Base-by-base conservation (phyloP, 257 asterid species). In the Penstemon davidsonii region DNA sequence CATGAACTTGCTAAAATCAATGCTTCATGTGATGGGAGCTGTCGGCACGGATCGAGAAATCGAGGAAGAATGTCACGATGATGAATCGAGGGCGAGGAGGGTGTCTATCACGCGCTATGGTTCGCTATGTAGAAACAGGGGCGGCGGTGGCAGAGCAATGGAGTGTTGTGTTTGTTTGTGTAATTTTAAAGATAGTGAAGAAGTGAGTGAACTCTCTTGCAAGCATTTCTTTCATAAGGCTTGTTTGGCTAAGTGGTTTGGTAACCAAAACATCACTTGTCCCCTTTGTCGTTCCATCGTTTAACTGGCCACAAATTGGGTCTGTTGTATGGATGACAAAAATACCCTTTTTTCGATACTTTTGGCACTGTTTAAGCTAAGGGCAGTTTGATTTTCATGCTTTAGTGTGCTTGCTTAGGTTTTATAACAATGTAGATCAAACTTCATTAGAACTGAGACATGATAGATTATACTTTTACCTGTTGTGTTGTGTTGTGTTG, bases 111-210 rank as follows among this genome's bases (percentile, higher is more conserved):
- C 72, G 42, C 70, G 75, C 12, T 79, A 73, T 50, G 81, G 59
- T 1, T 76, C 81, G 0, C 66, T 80, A n/a, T 73, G 82, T 62
- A 75, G 52, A 46, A 70, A 66, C 69, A 70, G 70, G 37, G 43
- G 56, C 7, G 55, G 61, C 6, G 61, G 66, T 0, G 61, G 75
- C 4, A 77, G 60, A 0, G 66, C 52, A 38, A 66, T 36, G 74
- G 82, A 77, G 62, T 87, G 89, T 64, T 74, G 74, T 13, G 84
- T 82, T 11, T 79, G 87, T 55, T 71, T 82, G 36, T 68, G 70
- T 61, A 55, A 59, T 47, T 82, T 74, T 51, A 59, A 74, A 62
- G 73, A 4, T 4, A 52, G 71, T 4, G 82, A 76, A 49, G 74
- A 74, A 55, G 76, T 76, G 58, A 69, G 82, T n/a, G 79, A 76